Conservation (phyloP, 345 rosid species). For the Acer negundo region DNA sequence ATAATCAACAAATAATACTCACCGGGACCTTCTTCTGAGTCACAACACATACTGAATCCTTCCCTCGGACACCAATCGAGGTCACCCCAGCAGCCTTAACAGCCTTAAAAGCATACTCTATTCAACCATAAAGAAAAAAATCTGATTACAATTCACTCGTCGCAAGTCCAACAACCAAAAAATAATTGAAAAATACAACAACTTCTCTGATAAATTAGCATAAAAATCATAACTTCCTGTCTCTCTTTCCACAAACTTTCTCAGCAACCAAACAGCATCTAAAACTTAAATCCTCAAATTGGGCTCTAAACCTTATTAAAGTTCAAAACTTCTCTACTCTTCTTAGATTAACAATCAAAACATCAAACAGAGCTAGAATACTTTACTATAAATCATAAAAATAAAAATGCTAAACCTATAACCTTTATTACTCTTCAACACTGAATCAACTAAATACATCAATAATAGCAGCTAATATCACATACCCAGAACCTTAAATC, state of each 20-base stretch:
- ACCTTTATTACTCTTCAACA: neutral
- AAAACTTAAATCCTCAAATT: neutral
- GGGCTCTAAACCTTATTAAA: neutral
- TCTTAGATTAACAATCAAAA: neutral
- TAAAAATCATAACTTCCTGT: neutral
- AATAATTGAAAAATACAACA: neutral
- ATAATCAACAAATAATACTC: constrained; percentile 31
- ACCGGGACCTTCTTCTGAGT: constrained; percentile 99
- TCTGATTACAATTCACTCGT: neutral
- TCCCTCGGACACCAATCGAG: constrained; percentile 93
- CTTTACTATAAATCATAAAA: neutral
- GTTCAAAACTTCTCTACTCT: neutral
- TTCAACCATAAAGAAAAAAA: constrained; percentile 12
- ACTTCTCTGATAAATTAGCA: neutral
- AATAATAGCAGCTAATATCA: neutral
- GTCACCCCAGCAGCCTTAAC: constrained; percentile 95
- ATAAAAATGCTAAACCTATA: neutral
- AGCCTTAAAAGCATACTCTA: constrained; percentile 98
- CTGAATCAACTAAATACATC: neutral
- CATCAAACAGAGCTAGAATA: neutral
- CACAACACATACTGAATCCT: constrained; percentile 93
- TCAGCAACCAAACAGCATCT: constrained; percentile 10
- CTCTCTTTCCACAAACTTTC: neutral
- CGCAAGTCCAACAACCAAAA: neutral
- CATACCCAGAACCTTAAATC: neutral